Percentiles rank a stretch among this genome's conserved stretches.
Evolutionary conservation across 2,329 filamentous ascomycete species (phyloP).

Genomic region (Aspergillus candidus): DNA sequence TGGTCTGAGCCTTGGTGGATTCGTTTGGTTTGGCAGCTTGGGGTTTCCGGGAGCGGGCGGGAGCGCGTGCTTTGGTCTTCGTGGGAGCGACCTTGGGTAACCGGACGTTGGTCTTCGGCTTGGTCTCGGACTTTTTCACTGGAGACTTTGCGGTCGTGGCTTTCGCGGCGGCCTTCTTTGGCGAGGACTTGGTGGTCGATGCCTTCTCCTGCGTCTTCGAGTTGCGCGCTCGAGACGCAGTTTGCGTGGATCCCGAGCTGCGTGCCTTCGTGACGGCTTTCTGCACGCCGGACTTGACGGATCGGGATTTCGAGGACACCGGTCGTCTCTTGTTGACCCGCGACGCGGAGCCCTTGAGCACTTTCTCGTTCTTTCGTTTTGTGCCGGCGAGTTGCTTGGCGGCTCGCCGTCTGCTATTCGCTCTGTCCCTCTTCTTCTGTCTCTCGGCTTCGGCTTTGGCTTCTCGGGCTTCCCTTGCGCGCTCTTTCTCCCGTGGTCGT

Average conservation of each 20-base stretch:
- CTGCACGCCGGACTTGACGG: constrained; percentile 30
- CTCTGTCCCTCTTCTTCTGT: constrained; percentile 20
- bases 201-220: constrained; percentile 14
- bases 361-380: constrained; percentile 30
- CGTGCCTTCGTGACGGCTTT: constrained; percentile 23
- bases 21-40: too few relatives aligned
- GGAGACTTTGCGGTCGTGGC: constrained; percentile 9
- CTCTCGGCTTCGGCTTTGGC: constrained; percentile 17
- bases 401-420: constrained; percentile 4
- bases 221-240: constrained; percentile 12
- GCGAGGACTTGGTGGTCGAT: constrained; percentile 7
- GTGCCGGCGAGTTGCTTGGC: constrained; percentile 14
- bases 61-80: constrained; percentile 23
- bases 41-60: constrained; percentile 14
- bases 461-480: constrained; percentile 23
- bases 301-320: constrained; percentile 19
- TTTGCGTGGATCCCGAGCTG: constrained; percentile 16
- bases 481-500: constrained; percentile 45
- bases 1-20: not conserved
- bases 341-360: constrained; percentile 21
- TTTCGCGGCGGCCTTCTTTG: constrained; percentile 13
- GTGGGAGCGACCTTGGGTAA: constrained; percentile 24
- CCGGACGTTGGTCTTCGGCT: constrained; percentile 20
- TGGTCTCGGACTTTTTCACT: constrained; percentile 10
- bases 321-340: constrained; percentile 30